phyloP scores from a whole-genome alignment of 108 stramenopile genomes.

The Skeletonema tropicum region DNA sequence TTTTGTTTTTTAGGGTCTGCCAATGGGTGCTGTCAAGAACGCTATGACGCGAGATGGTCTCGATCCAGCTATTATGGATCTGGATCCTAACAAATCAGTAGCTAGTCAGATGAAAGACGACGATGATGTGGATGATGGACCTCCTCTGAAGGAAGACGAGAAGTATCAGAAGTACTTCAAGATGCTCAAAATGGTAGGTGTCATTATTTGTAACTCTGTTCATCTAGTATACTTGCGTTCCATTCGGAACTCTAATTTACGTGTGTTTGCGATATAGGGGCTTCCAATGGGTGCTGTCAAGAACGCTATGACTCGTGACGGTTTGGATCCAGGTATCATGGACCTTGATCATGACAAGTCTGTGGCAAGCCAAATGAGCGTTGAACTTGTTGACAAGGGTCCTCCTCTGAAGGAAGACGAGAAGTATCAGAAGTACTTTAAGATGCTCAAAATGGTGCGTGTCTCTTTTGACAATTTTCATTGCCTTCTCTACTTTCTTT shows the following conservation, averaged over 20 bases:
- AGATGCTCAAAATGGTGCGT: slow-evolving; percentile 68
- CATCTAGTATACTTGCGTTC: not conserved
- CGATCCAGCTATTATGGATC: slow-evolving; percentile 56
- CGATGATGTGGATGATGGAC: slow-evolving; percentile 26
- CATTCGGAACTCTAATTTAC: not conserved
- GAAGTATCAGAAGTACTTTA: slow-evolving; percentile 76
- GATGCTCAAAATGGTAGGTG: slow-evolving; percentile 59
- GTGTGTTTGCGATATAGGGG: slow-evolving; percentile 28
- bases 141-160: slow-evolving; percentile 69
- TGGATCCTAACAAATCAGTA: slow-evolving; percentile 54
- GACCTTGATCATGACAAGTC: slow-evolving; percentile 73
- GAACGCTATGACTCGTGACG: slow-evolving; percentile 70
- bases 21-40: slow-evolving; percentile 73
- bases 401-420: slow-evolving; percentile 83
- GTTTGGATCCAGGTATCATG: slow-evolving; percentile 72
- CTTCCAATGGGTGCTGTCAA: slow-evolving; percentile 71
- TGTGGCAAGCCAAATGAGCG: slow-evolving; percentile 47
- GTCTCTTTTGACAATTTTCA: not conserved
- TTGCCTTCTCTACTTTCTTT: not conserved
- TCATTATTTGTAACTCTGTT: no score
- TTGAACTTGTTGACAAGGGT: slow-evolving; percentile 37
- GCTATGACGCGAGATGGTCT: slow-evolving; percentile 58
- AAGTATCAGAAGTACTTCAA: slow-evolving; percentile 73
- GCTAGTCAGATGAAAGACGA: slow-evolving; percentile 25
- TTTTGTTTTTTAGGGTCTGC: slow-evolving; percentile 51